Evolutionary conservation across 306 rosid species (phyloP).

Genomic region (Fragaria vesca): DNA sequence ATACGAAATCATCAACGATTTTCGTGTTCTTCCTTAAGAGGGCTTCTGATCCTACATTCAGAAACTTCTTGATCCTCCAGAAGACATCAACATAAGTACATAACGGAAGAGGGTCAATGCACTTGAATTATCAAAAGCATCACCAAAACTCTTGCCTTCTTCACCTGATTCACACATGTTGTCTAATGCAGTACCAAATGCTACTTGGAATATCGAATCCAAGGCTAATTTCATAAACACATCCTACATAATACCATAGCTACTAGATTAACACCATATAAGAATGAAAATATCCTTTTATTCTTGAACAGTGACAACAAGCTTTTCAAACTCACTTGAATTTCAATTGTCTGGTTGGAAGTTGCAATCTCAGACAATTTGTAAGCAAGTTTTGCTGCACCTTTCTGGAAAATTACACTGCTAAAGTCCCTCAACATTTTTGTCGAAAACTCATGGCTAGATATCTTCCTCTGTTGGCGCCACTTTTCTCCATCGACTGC

Average conservation of each 20-base stretch:
- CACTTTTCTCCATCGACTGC: slow-evolving; percentile 79
- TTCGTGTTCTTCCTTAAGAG: slow-evolving; percentile 33
- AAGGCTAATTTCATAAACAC: slow-evolving; percentile 57
- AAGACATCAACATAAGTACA: slow-evolving; percentile 45
- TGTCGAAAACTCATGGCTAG: slow-evolving; percentile 76
- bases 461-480: slow-evolving; percentile 74
- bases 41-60: slow-evolving; percentile 71
- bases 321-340: slow-evolving; percentile 49
- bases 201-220: slow-evolving; percentile 77
- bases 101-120: slow-evolving; percentile 53
- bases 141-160: slow-evolving; percentile 59
- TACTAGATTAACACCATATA: not conserved
- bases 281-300: not conserved
- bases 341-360: slow-evolving; percentile 43
- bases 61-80: slow-evolving; percentile 69
- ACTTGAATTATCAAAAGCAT: slow-evolving; percentile 65
- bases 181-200: slow-evolving; percentile 72
- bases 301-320: slow-evolving; percentile 9
- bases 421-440: slow-evolving; percentile 64
- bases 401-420: slow-evolving; percentile 49
- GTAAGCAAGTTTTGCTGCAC: slow-evolving; percentile 62
- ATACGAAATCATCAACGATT: slow-evolving; percentile 47
- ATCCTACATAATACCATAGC: slow-evolving; percentile 37
- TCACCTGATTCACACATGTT: slow-evolving; percentile 78
- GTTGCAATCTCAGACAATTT: slow-evolving; percentile 55